Conservation (phyloP, 2,329 filamentous ascomycete genomes). For the Mycocentrospora acerina region DNA sequence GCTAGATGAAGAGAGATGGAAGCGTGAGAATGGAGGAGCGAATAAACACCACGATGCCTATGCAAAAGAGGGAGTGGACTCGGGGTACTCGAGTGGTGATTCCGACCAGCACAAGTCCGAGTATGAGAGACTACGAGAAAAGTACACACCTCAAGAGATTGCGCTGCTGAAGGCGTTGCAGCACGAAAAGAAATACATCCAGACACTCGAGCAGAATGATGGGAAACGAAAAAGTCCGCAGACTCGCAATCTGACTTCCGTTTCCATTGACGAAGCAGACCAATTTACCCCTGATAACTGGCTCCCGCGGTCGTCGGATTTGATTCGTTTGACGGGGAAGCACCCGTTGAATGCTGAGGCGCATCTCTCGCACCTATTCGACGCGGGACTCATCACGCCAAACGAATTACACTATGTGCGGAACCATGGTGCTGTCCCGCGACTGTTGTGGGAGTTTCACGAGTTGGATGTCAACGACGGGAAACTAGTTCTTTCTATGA, state of each 20-base stretch:
- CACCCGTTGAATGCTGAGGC: slow-evolving; percentile 57
- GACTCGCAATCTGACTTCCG: slow-evolving; percentile 28
- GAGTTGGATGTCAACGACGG: slow-evolving; percentile 48
- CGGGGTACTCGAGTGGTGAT: slow-evolving; percentile 20
- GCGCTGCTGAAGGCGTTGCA: slow-evolving; percentile 40
- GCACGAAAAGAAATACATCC: slow-evolving; percentile 49
- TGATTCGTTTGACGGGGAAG: slow-evolving; percentile 56
- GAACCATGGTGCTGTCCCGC: slow-evolving; percentile 57
- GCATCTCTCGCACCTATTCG: slow-evolving; percentile 45
- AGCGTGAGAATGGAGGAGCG: slow-evolving; percentile 26
- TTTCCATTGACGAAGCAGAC: slow-evolving; percentile 52
- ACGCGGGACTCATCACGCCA: slow-evolving; percentile 54
- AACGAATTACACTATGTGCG: slow-evolving; percentile 56
- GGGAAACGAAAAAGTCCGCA: slow-evolving; percentile 45
- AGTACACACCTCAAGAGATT: slow-evolving; percentile 48
- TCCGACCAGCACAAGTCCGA: slow-evolving; percentile 14
- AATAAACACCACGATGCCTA: slow-evolving; percentile 43
- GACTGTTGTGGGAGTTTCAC: slow-evolving; percentile 54
- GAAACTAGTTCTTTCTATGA: slow-evolving; percentile 45
- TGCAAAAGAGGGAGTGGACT: slow-evolving; percentile 17
- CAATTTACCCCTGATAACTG: slow-evolving; percentile 57
- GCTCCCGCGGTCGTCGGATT: slow-evolving; percentile 50
- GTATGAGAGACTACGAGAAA: slow-evolving; percentile 37
- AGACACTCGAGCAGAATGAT: slow-evolving; percentile 46
- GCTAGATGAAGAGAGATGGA: slow-evolving; percentile 32